Evolutionary conservation across 129 eudicot genomes (phyloP).

Genomic region (sunflower (Helianthus annuus)): DNA sequence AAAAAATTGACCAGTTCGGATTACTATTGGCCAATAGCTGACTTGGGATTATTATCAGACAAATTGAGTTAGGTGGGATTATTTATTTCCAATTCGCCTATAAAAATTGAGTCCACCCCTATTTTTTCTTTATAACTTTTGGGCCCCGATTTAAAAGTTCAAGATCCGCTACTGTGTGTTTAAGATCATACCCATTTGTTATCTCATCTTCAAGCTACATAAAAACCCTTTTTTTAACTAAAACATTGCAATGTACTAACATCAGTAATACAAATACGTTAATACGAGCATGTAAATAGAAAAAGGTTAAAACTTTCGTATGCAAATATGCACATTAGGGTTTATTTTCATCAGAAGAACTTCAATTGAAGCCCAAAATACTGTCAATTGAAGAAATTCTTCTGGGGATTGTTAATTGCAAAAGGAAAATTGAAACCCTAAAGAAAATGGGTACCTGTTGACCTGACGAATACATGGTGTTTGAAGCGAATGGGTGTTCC

Average conservation of each 20-base stretch:
- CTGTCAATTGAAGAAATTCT: not conserved
- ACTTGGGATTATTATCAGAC: too few relatives aligned
- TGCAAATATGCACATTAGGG: not conserved
- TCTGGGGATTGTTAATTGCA: not conserved
- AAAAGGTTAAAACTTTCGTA: not conserved
- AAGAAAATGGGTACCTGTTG: too few relatives aligned
- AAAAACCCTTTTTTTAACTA: not conserved
- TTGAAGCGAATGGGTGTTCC: too few relatives aligned
- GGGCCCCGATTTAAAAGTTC: too few relatives aligned
- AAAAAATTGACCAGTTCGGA: too few relatives aligned
- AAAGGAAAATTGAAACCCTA: too few relatives aligned
- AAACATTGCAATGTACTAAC: slow-evolving; percentile 5
- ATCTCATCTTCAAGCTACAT: not conserved
- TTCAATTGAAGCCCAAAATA: not conserved
- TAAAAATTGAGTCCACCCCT: too few relatives aligned
- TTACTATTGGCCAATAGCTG: too few relatives aligned
- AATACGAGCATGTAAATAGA: slow-evolving; percentile 22
- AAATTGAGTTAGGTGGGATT: too few relatives aligned
- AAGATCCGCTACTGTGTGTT: not conserved
- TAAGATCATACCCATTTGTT: not conserved
- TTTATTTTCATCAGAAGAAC: not conserved
- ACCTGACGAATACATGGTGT: too few relatives aligned
- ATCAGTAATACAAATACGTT: slow-evolving; percentile 1
- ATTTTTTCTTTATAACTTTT: too few relatives aligned
- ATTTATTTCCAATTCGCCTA: too few relatives aligned